These are phyloP conservation scores for Citrullus amarus DNA, from an alignment of 306 rosid species.

Conservation along the genomic window DNA sequence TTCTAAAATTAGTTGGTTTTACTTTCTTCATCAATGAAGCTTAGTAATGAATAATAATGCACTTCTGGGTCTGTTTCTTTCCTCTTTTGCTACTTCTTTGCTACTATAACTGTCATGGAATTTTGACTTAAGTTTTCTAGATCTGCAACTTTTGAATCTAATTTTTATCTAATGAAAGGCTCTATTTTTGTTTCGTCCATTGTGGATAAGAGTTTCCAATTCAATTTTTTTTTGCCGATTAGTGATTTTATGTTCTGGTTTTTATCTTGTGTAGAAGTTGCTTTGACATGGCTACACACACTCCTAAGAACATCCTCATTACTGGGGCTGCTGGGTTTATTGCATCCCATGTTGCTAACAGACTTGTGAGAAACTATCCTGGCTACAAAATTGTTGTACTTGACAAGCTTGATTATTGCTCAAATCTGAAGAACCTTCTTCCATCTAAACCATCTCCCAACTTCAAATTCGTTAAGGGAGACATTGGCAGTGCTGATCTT, in stretches of 20 bases:
- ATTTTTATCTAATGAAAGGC: not conserved
- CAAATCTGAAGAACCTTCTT: slow-evolving; percentile 42
- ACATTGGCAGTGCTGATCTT: slow-evolving; percentile 52
- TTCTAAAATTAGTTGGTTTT: no score
- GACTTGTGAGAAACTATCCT: slow-evolving; percentile 38
- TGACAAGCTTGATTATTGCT: slow-evolving; percentile 57
- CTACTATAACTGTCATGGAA: not conserved
- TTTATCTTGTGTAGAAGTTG: slow-evolving; percentile 10
- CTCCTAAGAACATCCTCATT: slow-evolving; percentile 52
- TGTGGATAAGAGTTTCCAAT: not conserved
- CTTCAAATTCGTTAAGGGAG: slow-evolving; percentile 53
- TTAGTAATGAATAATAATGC: not conserved
- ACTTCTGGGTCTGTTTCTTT: not conserved
- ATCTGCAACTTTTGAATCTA: not conserved
- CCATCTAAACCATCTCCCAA: slow-evolving; percentile 46
- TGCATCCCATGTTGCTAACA: slow-evolving; percentile 53
- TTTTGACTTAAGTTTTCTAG: not conserved
- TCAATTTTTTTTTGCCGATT: not conserved
- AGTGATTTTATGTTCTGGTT: not conserved
- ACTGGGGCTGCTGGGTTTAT: slow-evolving; percentile 59
- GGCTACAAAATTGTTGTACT: slow-evolving; percentile 51
- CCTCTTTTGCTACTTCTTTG: not conserved
- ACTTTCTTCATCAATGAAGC: not conserved
- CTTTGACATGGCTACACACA: slow-evolving; percentile 28
- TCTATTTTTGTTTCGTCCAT: not conserved